Base-by-base conservation (phyloP, 345 rosid species). In the Citrus hindsii region DNA sequence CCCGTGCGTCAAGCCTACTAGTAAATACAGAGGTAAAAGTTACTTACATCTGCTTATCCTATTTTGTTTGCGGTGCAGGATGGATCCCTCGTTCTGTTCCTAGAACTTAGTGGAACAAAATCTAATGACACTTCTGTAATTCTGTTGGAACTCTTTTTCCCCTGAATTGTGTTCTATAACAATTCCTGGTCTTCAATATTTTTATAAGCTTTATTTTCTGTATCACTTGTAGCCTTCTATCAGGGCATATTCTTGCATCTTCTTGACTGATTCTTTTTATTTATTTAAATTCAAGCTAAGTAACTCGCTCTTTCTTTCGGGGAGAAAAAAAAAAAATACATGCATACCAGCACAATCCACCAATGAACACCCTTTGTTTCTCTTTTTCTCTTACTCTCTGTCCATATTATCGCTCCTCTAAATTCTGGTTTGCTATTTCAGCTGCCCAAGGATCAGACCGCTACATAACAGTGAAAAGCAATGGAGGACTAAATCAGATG, bases 401-500 rank as follows among this genome's bases (percentile, higher is more conserved):
- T 38, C 71, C 48, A 40, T 40, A 30, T 48, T 64, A 10, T 77
- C 28, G 69, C 32, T 74, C 68, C 38, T 75, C 48, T 46, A 56
- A 67, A n/a, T 62, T 78, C 33, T 42, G 27, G 2, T 82, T 73
- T 72, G 67, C 73, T 51, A 79, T 80, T 76, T 38, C 87, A 95
- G 98, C 86, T 83, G 80, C 88, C 42, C 69, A 56, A 79, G 92
- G 83, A 80, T 79, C 85, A 32, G 88, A 85, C 74, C 90, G 56
- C 60, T 94, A 86, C 81, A 80, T 96, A 70, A 94, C 98, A 68
- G 97, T 96, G 74, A 88, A 85, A 89, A 88, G 97, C 86, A 96
- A 96, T 78, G 99, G 99, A 67, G 99, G 99, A 38, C 77, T 96
- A 69, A 96, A 96, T 84, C 99, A 96, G 83, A 96, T 96, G 99